These are phyloP conservation scores for Physaria fendleri DNA, from an alignment of 345 rosid species.

Conservation along the genomic window DNA sequence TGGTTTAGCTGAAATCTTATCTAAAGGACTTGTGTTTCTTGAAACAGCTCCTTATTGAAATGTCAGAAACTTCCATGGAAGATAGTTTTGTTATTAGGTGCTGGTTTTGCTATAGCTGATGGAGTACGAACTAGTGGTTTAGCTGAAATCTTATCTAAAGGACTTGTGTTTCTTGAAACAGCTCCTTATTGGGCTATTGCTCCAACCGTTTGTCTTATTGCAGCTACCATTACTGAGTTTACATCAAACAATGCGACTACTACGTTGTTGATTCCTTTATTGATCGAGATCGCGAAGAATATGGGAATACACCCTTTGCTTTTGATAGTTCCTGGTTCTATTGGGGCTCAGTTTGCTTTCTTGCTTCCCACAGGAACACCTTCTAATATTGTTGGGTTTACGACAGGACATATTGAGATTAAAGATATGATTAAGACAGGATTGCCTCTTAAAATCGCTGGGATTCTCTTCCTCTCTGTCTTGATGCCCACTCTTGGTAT, in stretches of 20 bases:
- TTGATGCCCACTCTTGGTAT: constrained; percentile 86
- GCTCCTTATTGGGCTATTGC: constrained; percentile 72
- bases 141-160: constrained; percentile 55
- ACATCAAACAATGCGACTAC: constrained; percentile 80
- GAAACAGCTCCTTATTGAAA: constrained; percentile 64
- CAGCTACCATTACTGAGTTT: constrained; percentile 73
- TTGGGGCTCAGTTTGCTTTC: constrained; percentile 80
- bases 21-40: constrained; percentile 52
- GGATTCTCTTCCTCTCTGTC: constrained; percentile 44
- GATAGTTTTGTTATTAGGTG: constrained; percentile 72
- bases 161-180: constrained; percentile 51
- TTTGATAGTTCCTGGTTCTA: constrained; percentile 70
- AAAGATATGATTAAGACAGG: constrained; percentile 72
- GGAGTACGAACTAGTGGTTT: constrained; percentile 78
- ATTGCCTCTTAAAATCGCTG: constrained; percentile 59
- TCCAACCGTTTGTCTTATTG: constrained; percentile 50
- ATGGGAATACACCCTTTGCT: constrained; percentile 69
- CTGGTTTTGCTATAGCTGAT: constrained; percentile 92
- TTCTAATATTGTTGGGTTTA: constrained; percentile 75
- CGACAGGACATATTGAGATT: constrained; percentile 76
- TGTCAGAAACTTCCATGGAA: constrained; percentile 91
- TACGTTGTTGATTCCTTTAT: constrained; percentile 62
- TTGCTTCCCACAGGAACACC: constrained; percentile 82
- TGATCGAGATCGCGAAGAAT: constrained; percentile 64
- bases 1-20: constrained; percentile 66